phyloP scores from a whole-genome alignment of 1,139 yeast genomes.

The Diutina rugosa region DNA sequence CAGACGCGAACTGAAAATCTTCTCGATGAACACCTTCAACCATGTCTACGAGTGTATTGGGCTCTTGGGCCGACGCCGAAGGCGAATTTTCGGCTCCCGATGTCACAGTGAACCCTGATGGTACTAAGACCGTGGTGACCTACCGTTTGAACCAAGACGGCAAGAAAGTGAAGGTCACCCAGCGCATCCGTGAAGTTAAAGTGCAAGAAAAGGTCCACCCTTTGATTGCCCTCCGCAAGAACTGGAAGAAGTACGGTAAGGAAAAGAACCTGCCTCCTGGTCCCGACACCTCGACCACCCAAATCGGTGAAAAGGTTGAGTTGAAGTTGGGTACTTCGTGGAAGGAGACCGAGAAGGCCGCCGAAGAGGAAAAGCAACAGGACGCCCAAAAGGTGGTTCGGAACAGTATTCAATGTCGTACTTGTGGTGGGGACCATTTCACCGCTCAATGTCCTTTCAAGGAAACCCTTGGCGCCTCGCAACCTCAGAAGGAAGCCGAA shows the following conservation, averaged over 20 bases:
- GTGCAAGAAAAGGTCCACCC: conserved; percentile 78
- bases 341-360: conserved; percentile 49
- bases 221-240: conserved; percentile 57
- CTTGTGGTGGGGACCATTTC: conserved; percentile 84
- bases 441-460: conserved; percentile 94
- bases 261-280: conserved; percentile 72
- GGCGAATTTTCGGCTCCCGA: conserved; percentile 57
- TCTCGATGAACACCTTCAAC: background rate
- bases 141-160: conserved; percentile 70
- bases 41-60: conserved; percentile 17
- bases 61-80: conserved; percentile 59
- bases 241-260: conserved; percentile 64
- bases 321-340: conserved; percentile 59
- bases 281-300: conserved; percentile 82
- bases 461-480: conserved; percentile 61
- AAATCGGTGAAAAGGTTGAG: conserved; percentile 72
- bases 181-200: conserved; percentile 63
- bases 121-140: conserved; percentile 78
- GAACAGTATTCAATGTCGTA: conserved; percentile 63
- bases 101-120: conserved; percentile 68
- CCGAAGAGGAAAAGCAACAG: conserved; percentile 40
- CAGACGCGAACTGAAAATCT: background rate
- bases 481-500: conserved; percentile 21
- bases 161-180: conserved; percentile 78
- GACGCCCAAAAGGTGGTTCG: conserved; percentile 33